Evolutionary conservation across 768 basidiomycete genomes (phyloP), one percentile per base, ranked within the genome.

Genomic region (Kwoniella dejecticola): DNA sequence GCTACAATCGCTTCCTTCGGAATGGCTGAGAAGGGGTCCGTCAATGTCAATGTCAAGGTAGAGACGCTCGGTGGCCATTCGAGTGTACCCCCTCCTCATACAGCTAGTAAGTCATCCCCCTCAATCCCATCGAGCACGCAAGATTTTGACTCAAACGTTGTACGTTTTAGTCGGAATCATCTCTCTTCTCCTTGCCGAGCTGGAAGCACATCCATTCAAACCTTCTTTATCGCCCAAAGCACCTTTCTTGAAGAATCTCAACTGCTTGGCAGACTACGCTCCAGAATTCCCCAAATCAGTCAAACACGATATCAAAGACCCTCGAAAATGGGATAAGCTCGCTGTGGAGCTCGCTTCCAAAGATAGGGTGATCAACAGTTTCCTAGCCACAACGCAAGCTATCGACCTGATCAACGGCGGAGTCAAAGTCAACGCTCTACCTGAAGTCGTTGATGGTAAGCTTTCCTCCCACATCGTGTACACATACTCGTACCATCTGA

Each of bases 51-150:
- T 19, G 48, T 79, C 50, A 69, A 57, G 29, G 74, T 79, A 6
- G 72, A 77, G 57, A 77, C 68, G 4, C 82, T 86, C 0, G 91
- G 92, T 4, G 92, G 92, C 0, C 93, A 94, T 77, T 92, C 91
- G 0, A 89, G 88, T 68, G 80, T 91, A 13, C 93, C 93, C 15
- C 90, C 89, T 15, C 69, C 79, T 2, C 91, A 96, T 67, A 95
- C 91, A 2, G 76, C 88, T 85, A 72, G 76, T 77, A 44, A 66
- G 76, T 67, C n/a, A n/a, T n/a, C n/a, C n/a, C n/a, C n/a, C n/a
- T n/a, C n/a, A n/a, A n/a, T n/a, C n/a, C n/a, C n/a, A n/a, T n/a
- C n/a, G n/a, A n/a, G n/a, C n/a, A n/a, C n/a, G n/a, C n/a, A n/a
- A n/a, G 6, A 27, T 44, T 17, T 19, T 30, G 19, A 54, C 45